phyloP scores from a whole-genome alignment of 2,329 filamentous ascomycete genomes.

The Alternaria novae-zelandiae region DNA sequence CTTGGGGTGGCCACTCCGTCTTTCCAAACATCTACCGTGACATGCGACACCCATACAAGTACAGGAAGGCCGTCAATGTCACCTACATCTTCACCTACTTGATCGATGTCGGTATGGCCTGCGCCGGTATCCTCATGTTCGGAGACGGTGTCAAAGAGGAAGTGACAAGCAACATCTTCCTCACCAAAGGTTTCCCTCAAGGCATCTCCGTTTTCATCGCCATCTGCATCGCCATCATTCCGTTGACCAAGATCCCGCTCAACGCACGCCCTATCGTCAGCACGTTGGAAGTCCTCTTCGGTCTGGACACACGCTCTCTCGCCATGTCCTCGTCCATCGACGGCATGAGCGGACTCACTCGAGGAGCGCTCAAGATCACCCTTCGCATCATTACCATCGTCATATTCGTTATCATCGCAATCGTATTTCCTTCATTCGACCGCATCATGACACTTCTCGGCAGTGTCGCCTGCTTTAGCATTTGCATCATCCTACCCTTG shows the following conservation, averaged over 20 bases:
- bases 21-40: slow-evolving; percentile 87
- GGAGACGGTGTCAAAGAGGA: slow-evolving; percentile 86
- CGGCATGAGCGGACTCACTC: slow-evolving; percentile 63
- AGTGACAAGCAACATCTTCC: slow-evolving; percentile 88
- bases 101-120: slow-evolving; percentile 80
- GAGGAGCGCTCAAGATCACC: slow-evolving; percentile 63
- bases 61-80: slow-evolving; percentile 73
- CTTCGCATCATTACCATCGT: slow-evolving; percentile 72
- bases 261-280: slow-evolving; percentile 87
- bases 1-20: slow-evolving; percentile 73
- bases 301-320: slow-evolving; percentile 67
- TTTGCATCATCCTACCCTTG: slow-evolving; percentile 89
- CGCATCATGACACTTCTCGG: slow-evolving; percentile 92
- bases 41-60: slow-evolving; percentile 84
- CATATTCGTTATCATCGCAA: slow-evolving; percentile 77
- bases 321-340: slow-evolving; percentile 56
- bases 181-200: slow-evolving; percentile 74
- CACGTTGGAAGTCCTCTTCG: slow-evolving; percentile 80
- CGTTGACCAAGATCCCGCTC: slow-evolving; percentile 91
- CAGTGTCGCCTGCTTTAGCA: slow-evolving; percentile 87
- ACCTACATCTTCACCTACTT: slow-evolving; percentile 87
- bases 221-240: slow-evolving; percentile 88
- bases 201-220: slow-evolving; percentile 79
- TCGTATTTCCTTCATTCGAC: slow-evolving; percentile 79
- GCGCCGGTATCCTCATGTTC: slow-evolving; percentile 92